Conservation (phyloP, 129 eudicot species). For the Flaveria ramosissima region DNA sequence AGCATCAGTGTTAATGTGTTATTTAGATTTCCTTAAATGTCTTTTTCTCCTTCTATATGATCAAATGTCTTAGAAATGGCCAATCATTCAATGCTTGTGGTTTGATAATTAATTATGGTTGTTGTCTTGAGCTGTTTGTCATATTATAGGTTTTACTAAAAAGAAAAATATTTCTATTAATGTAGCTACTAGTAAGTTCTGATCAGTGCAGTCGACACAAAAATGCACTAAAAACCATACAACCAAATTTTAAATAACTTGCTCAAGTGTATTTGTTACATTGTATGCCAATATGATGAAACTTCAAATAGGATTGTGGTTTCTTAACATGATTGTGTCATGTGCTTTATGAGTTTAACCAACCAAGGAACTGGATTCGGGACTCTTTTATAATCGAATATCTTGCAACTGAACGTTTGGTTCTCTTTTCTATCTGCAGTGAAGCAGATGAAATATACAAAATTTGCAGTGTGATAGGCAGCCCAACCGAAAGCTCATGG, state of each 20-base stretch:
- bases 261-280: background rate
- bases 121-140: background rate
- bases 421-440: constrained; percentile 46
- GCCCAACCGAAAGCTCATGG: constrained; percentile 71
- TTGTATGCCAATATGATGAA: background rate
- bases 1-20: background rate
- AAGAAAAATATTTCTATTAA: background rate
- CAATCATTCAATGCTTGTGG: background rate
- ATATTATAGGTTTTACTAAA: background rate
- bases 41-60: background rate
- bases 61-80: background rate
- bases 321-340: background rate
- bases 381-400: background rate
- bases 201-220: background rate
- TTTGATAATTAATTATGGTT: background rate
- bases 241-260: background rate
- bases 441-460: constrained; percentile 94
- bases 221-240: background rate
- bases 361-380: background rate
- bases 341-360: background rate
- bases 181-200: constrained; percentile 7
- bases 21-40: background rate
- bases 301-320: background rate
- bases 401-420: background rate
- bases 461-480: constrained; percentile 89